Percentiles rank a stretch among this genome's conserved stretches.
Conservation (phyloP, 768 basidiomycete species). For the Cyclocybe cylindracea region DNA sequence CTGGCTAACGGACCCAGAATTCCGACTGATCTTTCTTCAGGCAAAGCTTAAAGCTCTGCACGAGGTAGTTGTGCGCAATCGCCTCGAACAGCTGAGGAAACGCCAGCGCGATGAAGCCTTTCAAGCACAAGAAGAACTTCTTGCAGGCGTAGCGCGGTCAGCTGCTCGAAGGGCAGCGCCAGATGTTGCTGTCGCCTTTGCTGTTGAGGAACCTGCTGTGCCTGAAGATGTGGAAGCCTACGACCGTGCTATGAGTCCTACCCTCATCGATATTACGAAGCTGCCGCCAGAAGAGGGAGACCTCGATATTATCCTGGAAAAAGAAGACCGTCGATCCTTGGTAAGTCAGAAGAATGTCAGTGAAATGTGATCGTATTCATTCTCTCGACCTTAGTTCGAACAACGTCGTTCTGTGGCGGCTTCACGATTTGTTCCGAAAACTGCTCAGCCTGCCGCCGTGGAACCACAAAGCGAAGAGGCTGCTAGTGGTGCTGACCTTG, state of each 20-base stretch:
- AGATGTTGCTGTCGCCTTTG: slow-evolving; percentile 35
- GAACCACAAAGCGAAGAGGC: slow-evolving; percentile 59
- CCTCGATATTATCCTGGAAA: slow-evolving; percentile 72
- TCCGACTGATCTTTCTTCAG: slow-evolving; percentile 36
- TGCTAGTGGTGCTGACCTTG: slow-evolving; percentile 70
- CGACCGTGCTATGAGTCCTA: slow-evolving; percentile 83
- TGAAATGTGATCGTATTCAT: neutral
- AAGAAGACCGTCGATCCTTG: slow-evolving; percentile 62
- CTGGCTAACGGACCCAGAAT: slow-evolving; percentile 2
- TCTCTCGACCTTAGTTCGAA: slow-evolving; percentile 52
- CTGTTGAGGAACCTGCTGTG: slow-evolving; percentile 30
- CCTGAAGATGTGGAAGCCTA: slow-evolving; percentile 79
- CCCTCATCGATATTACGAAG: slow-evolving; percentile 68
- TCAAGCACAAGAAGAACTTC: slow-evolving; percentile 88
- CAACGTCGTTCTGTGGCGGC: slow-evolving; percentile 81
- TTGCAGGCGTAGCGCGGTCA: slow-evolving; percentile 72
- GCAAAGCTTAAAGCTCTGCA: slow-evolving; percentile 91
- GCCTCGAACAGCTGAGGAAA: slow-evolving; percentile 94
- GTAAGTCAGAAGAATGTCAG: slow-evolving; percentile 40
- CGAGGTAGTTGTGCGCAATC: slow-evolving; percentile 95
- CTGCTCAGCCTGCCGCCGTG: slow-evolving; percentile 53
- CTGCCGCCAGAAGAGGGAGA: slow-evolving; percentile 79
- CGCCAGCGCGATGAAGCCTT: slow-evolving; percentile 95
- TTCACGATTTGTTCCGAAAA: slow-evolving; percentile 86
- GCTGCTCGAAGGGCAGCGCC: slow-evolving; percentile 41